phyloP scores from a whole-genome alignment of 1,284 basidiomycete species.

The Fomitopsis schrenkii region DNA sequence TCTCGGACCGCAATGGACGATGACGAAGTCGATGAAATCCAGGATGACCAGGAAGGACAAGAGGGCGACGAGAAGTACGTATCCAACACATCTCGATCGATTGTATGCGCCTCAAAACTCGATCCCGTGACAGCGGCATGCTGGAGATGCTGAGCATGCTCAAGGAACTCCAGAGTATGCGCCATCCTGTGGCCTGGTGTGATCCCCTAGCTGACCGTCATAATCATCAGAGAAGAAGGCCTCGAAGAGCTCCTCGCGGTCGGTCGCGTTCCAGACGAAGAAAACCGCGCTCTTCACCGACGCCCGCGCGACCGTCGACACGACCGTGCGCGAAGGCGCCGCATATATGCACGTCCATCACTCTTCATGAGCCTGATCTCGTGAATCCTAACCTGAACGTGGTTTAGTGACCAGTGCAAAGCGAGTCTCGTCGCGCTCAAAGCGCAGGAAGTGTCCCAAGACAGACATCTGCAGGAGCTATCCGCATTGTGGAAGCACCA shows the following conservation, averaged over 20 bases:
- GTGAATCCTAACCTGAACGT: neutral
- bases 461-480: slow-evolving; percentile 19
- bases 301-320: slow-evolving; percentile 24
- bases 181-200: neutral
- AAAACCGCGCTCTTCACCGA: slow-evolving; percentile 24
- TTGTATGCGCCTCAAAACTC: neutral
- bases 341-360: slow-evolving; percentile 21
- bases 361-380: neutral
- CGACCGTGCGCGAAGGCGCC: slow-evolving; percentile 23
- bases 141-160: slow-evolving; percentile 29
- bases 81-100: neutral
- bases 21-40: slow-evolving; percentile 10
- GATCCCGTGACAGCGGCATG: slow-evolving; percentile 14
- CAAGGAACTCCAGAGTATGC: slow-evolving; percentile 29
- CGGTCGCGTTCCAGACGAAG: slow-evolving; percentile 26
- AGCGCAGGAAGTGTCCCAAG: slow-evolving; percentile 22
- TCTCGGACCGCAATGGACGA: slow-evolving; percentile 1
- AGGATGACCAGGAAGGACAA: slow-evolving; percentile 12
- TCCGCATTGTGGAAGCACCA: slow-evolving; percentile 20
- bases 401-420: slow-evolving; percentile 24
- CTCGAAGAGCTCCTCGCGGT: slow-evolving; percentile 23
- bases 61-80: slow-evolving; percentile 25
- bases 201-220: neutral
- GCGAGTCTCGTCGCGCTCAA: slow-evolving; percentile 21
- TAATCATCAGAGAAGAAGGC: slow-evolving; percentile 26